phyloP scores from a whole-genome alignment of 2,329 filamentous ascomycete species.

The Pseudonectria buxi region DNA sequence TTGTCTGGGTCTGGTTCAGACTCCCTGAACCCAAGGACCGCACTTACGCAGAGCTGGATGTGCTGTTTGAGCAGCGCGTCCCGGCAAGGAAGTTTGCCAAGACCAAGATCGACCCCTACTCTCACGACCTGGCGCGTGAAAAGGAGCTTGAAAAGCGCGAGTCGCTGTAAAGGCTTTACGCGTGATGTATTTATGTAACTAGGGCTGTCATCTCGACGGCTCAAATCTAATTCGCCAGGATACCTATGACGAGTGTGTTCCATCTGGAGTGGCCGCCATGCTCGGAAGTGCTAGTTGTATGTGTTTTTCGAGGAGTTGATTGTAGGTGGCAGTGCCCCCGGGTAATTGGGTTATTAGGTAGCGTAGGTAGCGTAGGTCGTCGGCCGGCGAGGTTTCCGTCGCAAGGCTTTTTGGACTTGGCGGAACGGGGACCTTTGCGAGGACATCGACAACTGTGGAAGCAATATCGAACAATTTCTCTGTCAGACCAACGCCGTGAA shows the following conservation, averaged over 20 bases:
- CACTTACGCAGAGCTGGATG: conserved; percentile 38
- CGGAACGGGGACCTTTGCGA: conserved; percentile 34
- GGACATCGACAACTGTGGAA: conserved; percentile 37
- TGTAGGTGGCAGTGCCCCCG: conserved; percentile 31
- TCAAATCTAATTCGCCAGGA: no score
- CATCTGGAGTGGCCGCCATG: conserved; percentile 8
- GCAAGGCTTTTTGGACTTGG: conserved; percentile 19
- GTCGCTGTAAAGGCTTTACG: conserved; percentile 2
- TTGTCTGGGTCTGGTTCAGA: conserved; percentile 43
- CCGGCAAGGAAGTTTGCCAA: conserved; percentile 34
- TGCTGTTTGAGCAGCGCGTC: conserved; percentile 34
- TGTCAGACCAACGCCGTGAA: conserved; percentile 40
- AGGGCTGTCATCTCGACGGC: no score
- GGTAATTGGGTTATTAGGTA: conserved; percentile 32
- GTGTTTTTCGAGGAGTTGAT: conserved; percentile 34
- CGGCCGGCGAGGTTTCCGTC: conserved; percentile 25
- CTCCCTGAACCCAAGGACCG: conserved; percentile 48
- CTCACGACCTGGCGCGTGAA: conserved; percentile 2
- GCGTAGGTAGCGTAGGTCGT: conserved; percentile 32
- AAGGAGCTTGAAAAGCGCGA: conserved; percentile 8
- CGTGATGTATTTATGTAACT: background rate
- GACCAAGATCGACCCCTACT: conserved; percentile 32
- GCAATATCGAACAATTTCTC: conserved; percentile 41
- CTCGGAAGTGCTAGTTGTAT: conserved; percentile 29
- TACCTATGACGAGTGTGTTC: background rate